A percentile compares a stretch with the other conserved stretches of the same genome.
Conservation (phyloP, 306 rosid genomes). For the Vicia faba region DNA sequence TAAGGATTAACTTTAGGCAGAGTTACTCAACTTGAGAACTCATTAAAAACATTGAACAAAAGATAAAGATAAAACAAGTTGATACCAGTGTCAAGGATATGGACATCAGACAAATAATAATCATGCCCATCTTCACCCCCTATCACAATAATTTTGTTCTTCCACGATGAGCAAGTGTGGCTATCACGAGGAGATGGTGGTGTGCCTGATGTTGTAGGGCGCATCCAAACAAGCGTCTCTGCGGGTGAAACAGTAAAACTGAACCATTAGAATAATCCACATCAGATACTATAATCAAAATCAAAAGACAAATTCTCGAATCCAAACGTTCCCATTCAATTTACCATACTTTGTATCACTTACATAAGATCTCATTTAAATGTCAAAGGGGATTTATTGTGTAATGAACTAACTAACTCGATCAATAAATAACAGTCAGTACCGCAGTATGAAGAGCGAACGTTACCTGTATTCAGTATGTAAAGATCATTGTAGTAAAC, state of each 20-base stretch:
- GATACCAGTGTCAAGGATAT: constrained; percentile 91
- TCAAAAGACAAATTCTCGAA: constrained; percentile 15
- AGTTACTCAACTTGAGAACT: not conserved
- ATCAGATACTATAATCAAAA: constrained; percentile 7
- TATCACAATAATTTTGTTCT: constrained; percentile 77
- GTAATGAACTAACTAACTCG: constrained; percentile 21
- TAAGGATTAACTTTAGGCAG: too few relatives aligned
- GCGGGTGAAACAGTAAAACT: constrained; percentile 38
- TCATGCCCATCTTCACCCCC: constrained; percentile 94
- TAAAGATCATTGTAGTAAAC: constrained; percentile 87
- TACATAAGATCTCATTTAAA: constrained; percentile 16
- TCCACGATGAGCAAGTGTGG: constrained; percentile 94
- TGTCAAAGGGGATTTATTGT: constrained; percentile 11
- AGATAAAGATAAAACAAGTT: constrained; percentile 6
- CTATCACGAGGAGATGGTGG: constrained; percentile 97
- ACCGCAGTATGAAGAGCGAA: constrained; percentile 18
- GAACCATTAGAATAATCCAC: constrained; percentile 27
- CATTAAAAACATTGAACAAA: not conserved
- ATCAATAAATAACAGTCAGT: constrained; percentile 17
- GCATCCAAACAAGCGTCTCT: constrained; percentile 95
- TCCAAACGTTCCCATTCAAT: constrained; percentile 1
- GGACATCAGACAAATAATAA: constrained; percentile 91
- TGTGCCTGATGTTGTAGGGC: constrained; percentile 73
- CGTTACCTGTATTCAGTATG: constrained; percentile 85
- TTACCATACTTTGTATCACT: constrained; percentile 1